Conservation (phyloP, 352 stramenopile genomes). For the Lagenidium giganteum region DNA sequence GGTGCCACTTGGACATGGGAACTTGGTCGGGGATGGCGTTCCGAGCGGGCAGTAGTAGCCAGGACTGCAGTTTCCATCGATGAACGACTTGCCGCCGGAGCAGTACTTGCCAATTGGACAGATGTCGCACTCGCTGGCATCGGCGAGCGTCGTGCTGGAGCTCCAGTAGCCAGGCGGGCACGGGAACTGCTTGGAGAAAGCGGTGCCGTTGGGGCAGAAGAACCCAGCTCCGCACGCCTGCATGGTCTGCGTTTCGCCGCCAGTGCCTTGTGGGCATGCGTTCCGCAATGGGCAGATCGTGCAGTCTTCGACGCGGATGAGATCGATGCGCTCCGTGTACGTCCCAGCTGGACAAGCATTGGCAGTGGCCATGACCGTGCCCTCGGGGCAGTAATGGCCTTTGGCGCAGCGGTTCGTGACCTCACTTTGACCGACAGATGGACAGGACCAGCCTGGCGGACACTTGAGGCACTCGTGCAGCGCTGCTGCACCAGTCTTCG, state of each 20-base stretch:
- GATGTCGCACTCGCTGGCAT: constrained; percentile 61
- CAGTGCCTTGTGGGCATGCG: constrained; percentile 70
- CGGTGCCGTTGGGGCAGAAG: constrained; percentile 81
- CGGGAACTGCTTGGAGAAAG: constrained; percentile 59
- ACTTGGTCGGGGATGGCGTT: constrained; percentile 56
- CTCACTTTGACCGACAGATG: constrained; percentile 51
- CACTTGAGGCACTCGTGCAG: constrained; percentile 62
- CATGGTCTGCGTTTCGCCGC: constrained; percentile 63
- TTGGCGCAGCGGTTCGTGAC: constrained; percentile 58
- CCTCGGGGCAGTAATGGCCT: constrained; percentile 74
- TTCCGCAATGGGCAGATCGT: constrained; percentile 69
- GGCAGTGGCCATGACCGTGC: constrained; percentile 40
- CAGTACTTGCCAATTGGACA: constrained; percentile 87
- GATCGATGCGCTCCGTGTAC: constrained; percentile 58
- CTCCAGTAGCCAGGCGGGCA: constrained; percentile 88
- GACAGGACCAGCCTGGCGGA: constrained; percentile 69
- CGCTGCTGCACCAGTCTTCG: constrained; percentile 29
- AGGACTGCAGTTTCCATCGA: constrained; percentile 63
- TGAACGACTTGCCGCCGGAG: constrained; percentile 63
- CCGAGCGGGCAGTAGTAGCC: constrained; percentile 89
- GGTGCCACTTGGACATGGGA: constrained; percentile 80
- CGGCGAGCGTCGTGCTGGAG: constrained; percentile 53
- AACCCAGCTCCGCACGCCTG: constrained; percentile 63
- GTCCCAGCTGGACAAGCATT: constrained; percentile 70
- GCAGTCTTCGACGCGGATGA: constrained; percentile 70